Evolutionary conservation across 257 asterid genomes (phyloP).

Genomic region (Echites panduratus): DNA sequence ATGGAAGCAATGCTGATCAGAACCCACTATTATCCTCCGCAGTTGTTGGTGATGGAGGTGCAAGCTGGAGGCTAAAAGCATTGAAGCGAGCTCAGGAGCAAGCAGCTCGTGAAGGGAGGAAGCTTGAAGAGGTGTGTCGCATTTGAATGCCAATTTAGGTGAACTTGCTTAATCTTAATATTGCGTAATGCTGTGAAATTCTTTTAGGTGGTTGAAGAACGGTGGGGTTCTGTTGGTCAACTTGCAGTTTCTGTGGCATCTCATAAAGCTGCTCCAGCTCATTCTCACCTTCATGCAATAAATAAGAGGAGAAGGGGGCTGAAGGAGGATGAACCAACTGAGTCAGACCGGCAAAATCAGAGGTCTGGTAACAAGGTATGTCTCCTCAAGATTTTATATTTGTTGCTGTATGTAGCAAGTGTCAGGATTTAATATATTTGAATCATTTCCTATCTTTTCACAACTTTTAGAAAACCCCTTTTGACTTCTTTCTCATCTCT

Average conservation of each 20-base stretch:
- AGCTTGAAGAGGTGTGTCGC: slow-evolving; percentile 56
- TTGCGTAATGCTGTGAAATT: slow-evolving; percentile 9
- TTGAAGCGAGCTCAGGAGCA: slow-evolving; percentile 90
- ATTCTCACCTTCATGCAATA: slow-evolving; percentile 88
- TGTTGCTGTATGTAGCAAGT: slow-evolving; percentile 8
- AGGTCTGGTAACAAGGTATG: slow-evolving; percentile 42
- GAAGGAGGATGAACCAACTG: slow-evolving; percentile 37
- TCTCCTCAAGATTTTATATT: slow-evolving; percentile 9
- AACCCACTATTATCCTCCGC: slow-evolving; percentile 45
- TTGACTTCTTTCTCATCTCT: background rate
- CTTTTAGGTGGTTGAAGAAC: slow-evolving; percentile 79
- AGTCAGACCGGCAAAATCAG: slow-evolving; percentile 30
- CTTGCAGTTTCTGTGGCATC: slow-evolving; percentile 89
- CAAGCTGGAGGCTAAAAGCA: slow-evolving; percentile 98
- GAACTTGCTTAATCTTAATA: slow-evolving; percentile 4
- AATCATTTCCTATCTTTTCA: background rate
- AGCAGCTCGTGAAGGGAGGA: slow-evolving; percentile 89
- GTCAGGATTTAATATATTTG: background rate
- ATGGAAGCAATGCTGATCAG: slow-evolving; percentile 28
- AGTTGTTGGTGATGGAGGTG: slow-evolving; percentile 97
- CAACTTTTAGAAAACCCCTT: background rate
- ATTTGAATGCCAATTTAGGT: slow-evolving; percentile 10
- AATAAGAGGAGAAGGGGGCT: slow-evolving; percentile 53
- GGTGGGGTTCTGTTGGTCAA: slow-evolving; percentile 90
- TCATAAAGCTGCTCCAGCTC: slow-evolving; percentile 63